Evolutionary conservation across 176 grass and related monocot species (phyloP).

Genomic region (Eragrostis nindensis): DNA sequence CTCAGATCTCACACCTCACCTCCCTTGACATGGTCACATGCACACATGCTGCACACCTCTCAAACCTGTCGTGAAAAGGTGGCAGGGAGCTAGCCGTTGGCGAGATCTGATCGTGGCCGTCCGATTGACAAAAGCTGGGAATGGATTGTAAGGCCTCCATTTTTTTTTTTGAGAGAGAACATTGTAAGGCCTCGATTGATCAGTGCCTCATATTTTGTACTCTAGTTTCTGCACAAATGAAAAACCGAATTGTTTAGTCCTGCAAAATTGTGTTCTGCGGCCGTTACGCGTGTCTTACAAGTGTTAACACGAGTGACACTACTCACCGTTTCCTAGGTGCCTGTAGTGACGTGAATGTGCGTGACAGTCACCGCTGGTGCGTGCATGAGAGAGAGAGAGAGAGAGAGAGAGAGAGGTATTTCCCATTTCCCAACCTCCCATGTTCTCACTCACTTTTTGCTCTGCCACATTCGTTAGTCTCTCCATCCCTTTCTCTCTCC

Average conservation of each 20-base stretch:
- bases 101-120: conserved; percentile 17
- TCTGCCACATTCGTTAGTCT: conserved; percentile 34
- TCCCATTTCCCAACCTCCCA: conserved; percentile 43
- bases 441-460: conserved; percentile 33
- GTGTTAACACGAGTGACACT: not conserved
- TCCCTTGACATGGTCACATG: conserved; percentile 11
- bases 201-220: no score
- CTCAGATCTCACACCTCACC: conserved; percentile 17
- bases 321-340: not conserved
- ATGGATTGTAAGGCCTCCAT: no score
- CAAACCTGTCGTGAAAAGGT: not conserved
- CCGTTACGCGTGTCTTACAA: not conserved
- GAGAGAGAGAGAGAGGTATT: not conserved
- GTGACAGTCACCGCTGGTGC: not conserved
- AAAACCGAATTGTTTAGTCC: no score
- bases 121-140: no score
- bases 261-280: not conserved
- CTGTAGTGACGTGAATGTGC: conserved; percentile 49
- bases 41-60: not conserved
- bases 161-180: no score
- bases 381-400: not conserved
- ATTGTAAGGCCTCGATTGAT: conserved; percentile 4
- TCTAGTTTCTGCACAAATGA: no score
- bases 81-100: not conserved
- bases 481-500: conserved; percentile 7